Base-by-base conservation (phyloP, 1,284 basidiomycete species). In the Moniliella sp. region DNA sequence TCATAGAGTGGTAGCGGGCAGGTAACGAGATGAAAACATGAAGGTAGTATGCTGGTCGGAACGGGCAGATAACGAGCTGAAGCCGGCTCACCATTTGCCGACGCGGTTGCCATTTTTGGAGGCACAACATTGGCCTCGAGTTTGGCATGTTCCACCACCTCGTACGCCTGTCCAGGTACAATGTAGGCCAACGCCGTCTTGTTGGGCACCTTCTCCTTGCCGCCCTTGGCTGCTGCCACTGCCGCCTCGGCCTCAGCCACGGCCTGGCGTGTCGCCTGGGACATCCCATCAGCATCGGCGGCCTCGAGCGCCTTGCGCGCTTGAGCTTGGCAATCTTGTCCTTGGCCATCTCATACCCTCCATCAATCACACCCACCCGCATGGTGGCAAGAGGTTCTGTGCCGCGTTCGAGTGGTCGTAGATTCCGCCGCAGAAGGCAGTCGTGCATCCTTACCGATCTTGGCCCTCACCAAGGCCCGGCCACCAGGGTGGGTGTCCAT, bases 381-480 rank as follows among this genome's bases (percentile, higher is more conserved):
- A 58, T 56, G 50, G 51, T 55, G 4, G 46, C 44, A 28, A 58
- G 44, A 58, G 33, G 35, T 58, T 57, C 42, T 56, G 50, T 3
- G 55, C 55, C 13, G 53, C 55, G 31, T 57, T 54, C 12, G 47
- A 48, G 39, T 58, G 55, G 38, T 56, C 53, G 35, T 58, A 58
- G 3, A 58, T 41, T 33, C 55, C 55, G 13, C 55, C 55, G 13
- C 46, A 37, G 47, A 58, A 58, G 10, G 55, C 53, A 19, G 49
- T 49, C 26, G 55, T 54, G 52, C 53, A 27, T 58, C 55, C 40
- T 50, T 50, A 32, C 55, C 55, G 23, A 58, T 49, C 37, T 46
- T 46, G 32, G 35, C 42, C 19, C 42, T 40, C 10, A 58, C 40
- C 12, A 57, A 45, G 35, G 48, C 43, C 13, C 45, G 47, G 15